phyloP scores from a whole-genome alignment of 257 asterid species.

The Leptodermis oblonga region DNA sequence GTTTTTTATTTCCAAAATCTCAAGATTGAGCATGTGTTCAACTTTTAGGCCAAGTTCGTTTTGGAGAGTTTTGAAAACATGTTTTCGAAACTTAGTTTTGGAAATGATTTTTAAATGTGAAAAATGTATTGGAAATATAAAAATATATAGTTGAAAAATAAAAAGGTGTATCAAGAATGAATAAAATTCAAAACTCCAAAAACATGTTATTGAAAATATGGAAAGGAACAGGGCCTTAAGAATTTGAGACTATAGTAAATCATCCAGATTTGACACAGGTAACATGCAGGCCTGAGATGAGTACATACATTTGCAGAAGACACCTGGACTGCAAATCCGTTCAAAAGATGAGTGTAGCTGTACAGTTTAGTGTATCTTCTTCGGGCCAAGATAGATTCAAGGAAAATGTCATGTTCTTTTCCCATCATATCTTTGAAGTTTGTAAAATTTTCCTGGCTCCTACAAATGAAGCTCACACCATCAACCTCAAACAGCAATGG shows the following conservation, averaged over 20 bases:
- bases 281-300: neutral
- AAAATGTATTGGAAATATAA: too few species aligned
- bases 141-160: too few species aligned
- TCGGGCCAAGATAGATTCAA: constrained; percentile 36
- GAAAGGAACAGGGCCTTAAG: too few species aligned
- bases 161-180: too few species aligned
- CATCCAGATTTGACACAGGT: neutral
- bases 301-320: constrained; percentile 37
- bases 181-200: too few species aligned
- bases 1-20: neutral
- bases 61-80: too few species aligned
- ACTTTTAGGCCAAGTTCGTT: neutral
- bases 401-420: constrained; percentile 39
- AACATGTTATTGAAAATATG: too few species aligned
- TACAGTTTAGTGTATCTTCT: constrained; percentile 47
- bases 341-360: constrained; percentile 62
- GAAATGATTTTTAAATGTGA: too few species aligned
- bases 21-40: neutral
- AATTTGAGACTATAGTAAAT: too few species aligned
- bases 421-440: constrained; percentile 19
- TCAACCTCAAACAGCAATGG: neutral
- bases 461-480: constrained; percentile 2
- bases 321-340: constrained; percentile 57
- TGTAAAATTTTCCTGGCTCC: constrained; percentile 18
- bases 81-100: too few species aligned